Percentiles rank a stretch among this genome's conserved stretches.
phyloP scores from a whole-genome alignment of 2,329 filamentous ascomycete species.

The Alternaria arbusti region DNA sequence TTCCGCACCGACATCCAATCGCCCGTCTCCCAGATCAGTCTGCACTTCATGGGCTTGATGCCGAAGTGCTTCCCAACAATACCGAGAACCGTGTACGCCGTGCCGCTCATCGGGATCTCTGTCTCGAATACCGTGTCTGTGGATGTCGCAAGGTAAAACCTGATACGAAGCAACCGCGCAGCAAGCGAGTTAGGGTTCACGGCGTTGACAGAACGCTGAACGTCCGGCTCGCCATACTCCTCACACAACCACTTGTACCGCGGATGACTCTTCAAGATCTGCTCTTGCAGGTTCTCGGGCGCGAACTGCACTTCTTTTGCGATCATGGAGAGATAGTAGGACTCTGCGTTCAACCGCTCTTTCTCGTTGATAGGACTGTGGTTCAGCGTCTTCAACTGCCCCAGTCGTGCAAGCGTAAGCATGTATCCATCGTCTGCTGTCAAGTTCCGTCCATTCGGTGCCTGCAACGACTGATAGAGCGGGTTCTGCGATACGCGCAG shows the following conservation, averaged over 20 bases:
- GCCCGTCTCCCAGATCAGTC: constrained; percentile 84
- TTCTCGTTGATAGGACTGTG: constrained; percentile 71
- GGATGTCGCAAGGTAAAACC: constrained; percentile 55
- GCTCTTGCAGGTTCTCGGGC: constrained; percentile 58
- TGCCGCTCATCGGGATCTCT: constrained; percentile 75
- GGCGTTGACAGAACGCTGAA: constrained; percentile 56
- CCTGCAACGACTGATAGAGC: constrained; percentile 68
- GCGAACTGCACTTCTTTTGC: constrained; percentile 73
- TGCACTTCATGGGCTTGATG: constrained; percentile 67
- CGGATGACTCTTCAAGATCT: constrained; percentile 69
- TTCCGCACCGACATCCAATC: constrained; percentile 80
- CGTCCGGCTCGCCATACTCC: constrained; percentile 73
- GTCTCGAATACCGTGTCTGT: constrained; percentile 25
- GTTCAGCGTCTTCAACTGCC: constrained; percentile 72
- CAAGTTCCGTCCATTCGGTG: constrained; percentile 50
- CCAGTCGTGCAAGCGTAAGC: constrained; percentile 80
- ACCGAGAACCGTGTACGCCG: constrained; percentile 82
- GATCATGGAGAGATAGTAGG: constrained; percentile 90
- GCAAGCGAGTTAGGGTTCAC: constrained; percentile 82
- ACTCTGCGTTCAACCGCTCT: constrained; percentile 86
- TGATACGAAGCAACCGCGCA: constrained; percentile 71
- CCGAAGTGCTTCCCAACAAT: constrained; percentile 75
- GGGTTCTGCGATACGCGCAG: constrained; percentile 88
- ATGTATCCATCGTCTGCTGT: constrained; percentile 84
- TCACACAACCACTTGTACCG: constrained; percentile 77